Percentiles rank a stretch among this genome's conserved stretches.
Conservation (phyloP, 2,329 filamentous ascomycete genomes). For the Stemphylium lycopersici region DNA sequence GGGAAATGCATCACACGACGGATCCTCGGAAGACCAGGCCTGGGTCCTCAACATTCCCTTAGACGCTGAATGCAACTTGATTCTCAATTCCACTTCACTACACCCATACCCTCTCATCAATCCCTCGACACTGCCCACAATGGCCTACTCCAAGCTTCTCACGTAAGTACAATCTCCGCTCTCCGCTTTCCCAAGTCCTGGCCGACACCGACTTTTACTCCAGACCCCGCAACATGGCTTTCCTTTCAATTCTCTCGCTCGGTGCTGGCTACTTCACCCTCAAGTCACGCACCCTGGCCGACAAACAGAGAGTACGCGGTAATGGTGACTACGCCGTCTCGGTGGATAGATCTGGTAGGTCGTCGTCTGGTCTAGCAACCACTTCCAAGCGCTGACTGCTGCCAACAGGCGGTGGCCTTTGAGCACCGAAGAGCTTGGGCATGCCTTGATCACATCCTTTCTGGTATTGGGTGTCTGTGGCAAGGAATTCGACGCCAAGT, state of each 20-base stretch:
- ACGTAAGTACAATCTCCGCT: slow-evolving; percentile 37
- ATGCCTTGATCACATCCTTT: background rate
- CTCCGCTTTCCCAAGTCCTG: slow-evolving; percentile 9
- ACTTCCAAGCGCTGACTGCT: slow-evolving; percentile 1
- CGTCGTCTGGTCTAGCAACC: background rate
- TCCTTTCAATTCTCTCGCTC: slow-evolving; percentile 41
- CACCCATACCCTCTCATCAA: background rate
- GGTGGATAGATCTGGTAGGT: slow-evolving; percentile 44
- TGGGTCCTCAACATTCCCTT: slow-evolving; percentile 5
- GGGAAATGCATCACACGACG: slow-evolving; percentile 35
- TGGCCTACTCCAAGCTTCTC: slow-evolving; percentile 40
- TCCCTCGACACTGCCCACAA: slow-evolving; percentile 16
- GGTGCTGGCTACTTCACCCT: slow-evolving; percentile 42
- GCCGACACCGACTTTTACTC: slow-evolving; percentile 16
- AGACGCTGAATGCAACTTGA: background rate
- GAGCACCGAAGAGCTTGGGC: background rate
- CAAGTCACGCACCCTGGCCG: slow-evolving; percentile 37
- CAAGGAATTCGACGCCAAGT: background rate
- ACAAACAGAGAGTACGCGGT: slow-evolving; percentile 36
- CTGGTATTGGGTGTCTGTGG: background rate
- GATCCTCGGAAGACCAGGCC: background rate
- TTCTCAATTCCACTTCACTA: background rate
- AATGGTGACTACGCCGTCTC: slow-evolving; percentile 45
- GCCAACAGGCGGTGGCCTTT: slow-evolving; percentile 14
- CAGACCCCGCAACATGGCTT: slow-evolving; percentile 42